Evolutionary conservation across 345 rosid species (phyloP), one percentile per base, ranked within the genome.

Genomic region (Eucalyptus tenuipes): DNA sequence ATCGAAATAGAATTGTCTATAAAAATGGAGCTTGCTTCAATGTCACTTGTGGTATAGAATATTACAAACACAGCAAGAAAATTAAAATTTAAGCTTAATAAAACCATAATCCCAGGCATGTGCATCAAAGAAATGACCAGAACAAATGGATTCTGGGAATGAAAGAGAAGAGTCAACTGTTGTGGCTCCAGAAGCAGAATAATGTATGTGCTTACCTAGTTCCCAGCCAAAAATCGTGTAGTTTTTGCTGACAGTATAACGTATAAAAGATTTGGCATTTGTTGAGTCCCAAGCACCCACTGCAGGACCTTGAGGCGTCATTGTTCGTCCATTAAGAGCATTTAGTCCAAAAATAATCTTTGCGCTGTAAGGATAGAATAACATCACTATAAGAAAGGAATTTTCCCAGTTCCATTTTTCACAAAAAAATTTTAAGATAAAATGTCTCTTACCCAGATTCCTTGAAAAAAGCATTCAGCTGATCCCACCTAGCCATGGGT

Each of bases 261-360:
- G 92, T 18, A 97, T 96, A 52, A 97, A 90, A n/a, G 96, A 95
- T 92, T 94, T 90, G 29, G 99, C 96, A 93, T 96, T 97, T 13
- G 92, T 88, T 90, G 91, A 93, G 90, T 97, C 89, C 99, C 99
- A 97, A 86, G 95, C 93, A 79, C 99, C 98, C 24, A 75, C 85
- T 86, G 97, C 94, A 86, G 93, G 91, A 3, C 97, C 97, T 66
- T 90, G 92, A 7, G 89, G 13, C 13, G 49, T 86, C 24, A 96
- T 91, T 49, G 55, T 47, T 44, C 96, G 92, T 5, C 99, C 97
- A 5, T 91, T 11, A 4, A 97, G 96, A 82, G 97, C 98, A 90
- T 97, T 96, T 66, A 97, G 90, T 55, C 99, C 98, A 53, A 96
- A 97, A 45, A 96, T 94, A 57, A 97, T 91, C 91, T 93, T 93